Conservation (phyloP, 306 rosid species). For the Medicago arabica region DNA sequence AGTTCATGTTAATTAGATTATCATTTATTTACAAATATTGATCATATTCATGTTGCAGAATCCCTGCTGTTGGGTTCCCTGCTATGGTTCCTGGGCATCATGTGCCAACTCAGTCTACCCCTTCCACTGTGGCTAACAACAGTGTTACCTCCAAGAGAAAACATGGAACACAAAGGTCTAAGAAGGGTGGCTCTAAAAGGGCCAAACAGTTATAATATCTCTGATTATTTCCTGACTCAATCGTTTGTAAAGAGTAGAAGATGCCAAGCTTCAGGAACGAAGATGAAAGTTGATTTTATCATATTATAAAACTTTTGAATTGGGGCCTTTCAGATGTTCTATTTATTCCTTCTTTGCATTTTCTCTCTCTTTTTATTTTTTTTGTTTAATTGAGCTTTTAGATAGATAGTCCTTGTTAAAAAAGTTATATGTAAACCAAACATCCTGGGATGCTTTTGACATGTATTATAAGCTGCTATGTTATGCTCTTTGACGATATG, state of each 20-base stretch:
- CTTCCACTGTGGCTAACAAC: slow-evolving; percentile 48
- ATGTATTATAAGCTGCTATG: not conserved
- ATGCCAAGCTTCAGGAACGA: slow-evolving; percentile 73
- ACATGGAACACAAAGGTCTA: slow-evolving; percentile 49
- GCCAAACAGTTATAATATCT: slow-evolving; percentile 54
- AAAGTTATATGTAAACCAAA: not conserved
- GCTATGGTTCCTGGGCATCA: slow-evolving; percentile 90
- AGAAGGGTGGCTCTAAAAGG: slow-evolving; percentile 61
- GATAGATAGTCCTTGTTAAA: not conserved
- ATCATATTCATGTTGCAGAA: slow-evolving; percentile 18
- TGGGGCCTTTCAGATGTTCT: slow-evolving; percentile 6
- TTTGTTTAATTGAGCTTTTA: not conserved
- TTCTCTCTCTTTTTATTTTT: not conserved
- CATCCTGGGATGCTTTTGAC: slow-evolving; percentile 9
- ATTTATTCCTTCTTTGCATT: slow-evolving; percentile 2
- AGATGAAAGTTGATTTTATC: slow-evolving; percentile 57
- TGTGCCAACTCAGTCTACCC: slow-evolving; percentile 65
- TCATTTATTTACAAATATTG: slow-evolving; percentile 31
- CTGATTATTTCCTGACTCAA: slow-evolving; percentile 35
- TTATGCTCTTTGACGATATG: slow-evolving; percentile 4
- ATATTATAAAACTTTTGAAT: slow-evolving; percentile 27
- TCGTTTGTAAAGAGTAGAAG: slow-evolving; percentile 65
- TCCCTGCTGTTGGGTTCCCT: slow-evolving; percentile 99
- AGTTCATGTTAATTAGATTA: slow-evolving; percentile 17
- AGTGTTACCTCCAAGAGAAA: slow-evolving; percentile 49